Base-by-base conservation (phyloP, 305 asterid species). In the Ilex paraguariensis region DNA sequence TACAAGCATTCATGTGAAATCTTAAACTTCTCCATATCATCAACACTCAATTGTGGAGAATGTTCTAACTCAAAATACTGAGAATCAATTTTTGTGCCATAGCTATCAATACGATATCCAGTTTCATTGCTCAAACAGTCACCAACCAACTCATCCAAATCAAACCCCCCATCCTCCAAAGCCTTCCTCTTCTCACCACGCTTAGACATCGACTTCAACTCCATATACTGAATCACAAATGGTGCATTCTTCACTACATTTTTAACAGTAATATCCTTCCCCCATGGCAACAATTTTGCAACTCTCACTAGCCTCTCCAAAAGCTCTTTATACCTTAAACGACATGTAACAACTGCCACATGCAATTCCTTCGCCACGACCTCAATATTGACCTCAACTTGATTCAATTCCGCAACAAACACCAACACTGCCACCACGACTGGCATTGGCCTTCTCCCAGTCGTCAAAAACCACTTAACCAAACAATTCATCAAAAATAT, bases 381-480 rank as follows among this genome's bases (percentile, higher is more conserved):
- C 48, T 82, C 93, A n/a, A 89, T 80, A 65, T 68, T 85, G 33
- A 82, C 75, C 3, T 56, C 61, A 32, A 83, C 60, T 54, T 71
- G 62, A 77, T 91, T 91, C 75, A 91, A 51, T 63, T 81, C 75
- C 5, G 77, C 80, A 51, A 87, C 89, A 68, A 91, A 82, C 49
- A 85, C 81, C 85, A 89, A 73, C 46, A 89, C 83, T 5, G 93
- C 97, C 13, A 80, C 95, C 73, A 87, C 96, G 62, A 87, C 82
- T 3, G 96, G 95, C 81, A 87, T 75, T 0, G 95, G 95, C 63
- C 79, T 72, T 74, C 95, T 79, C 49, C 95, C 96, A 0, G 96
- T 84, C 3, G 95, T 89, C 48, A 92, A 65, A 66, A 74, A 89
- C 96, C 96, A 92, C 74, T 89, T 89, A 71, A 84, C 80, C 76